Evolutionary conservation across 352 stramenopile species (phyloP).

Genomic region (Phytophthora chlamydospora): DNA sequence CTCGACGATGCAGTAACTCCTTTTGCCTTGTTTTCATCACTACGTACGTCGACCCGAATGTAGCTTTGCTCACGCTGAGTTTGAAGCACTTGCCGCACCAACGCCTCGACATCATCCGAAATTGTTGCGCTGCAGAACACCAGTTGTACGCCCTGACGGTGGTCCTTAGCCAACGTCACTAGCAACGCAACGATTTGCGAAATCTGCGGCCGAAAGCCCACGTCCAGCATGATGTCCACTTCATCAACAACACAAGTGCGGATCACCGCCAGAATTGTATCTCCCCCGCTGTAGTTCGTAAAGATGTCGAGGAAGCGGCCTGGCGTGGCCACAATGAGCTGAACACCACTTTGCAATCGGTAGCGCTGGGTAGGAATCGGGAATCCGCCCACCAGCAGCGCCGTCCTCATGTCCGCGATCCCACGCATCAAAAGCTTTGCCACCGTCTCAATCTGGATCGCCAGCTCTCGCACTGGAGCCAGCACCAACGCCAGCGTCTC

Average conservation of each 20-base stretch:
- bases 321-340: slow-evolving; percentile 72
- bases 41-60: slow-evolving; percentile 41
- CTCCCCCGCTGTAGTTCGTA: slow-evolving; percentile 37
- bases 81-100: slow-evolving; percentile 47
- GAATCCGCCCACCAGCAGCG: slow-evolving; percentile 66
- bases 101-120: slow-evolving; percentile 42
- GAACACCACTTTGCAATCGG: slow-evolving; percentile 58
- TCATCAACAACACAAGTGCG: slow-evolving; percentile 68
- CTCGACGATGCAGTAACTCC: background rate
- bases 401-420: slow-evolving; percentile 69
- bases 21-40: slow-evolving; percentile 5
- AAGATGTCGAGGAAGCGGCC: slow-evolving; percentile 66
- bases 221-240: slow-evolving; percentile 76
- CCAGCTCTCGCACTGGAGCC: slow-evolving; percentile 72
- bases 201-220: slow-evolving; percentile 61
- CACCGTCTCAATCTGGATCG: slow-evolving; percentile 73
- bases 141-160: slow-evolving; percentile 37
- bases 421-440: slow-evolving; percentile 62
- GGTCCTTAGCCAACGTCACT: slow-evolving; percentile 3
- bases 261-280: slow-evolving; percentile 26
- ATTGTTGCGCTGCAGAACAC: slow-evolving; percentile 70
- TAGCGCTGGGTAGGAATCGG: slow-evolving; percentile 73
- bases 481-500: slow-evolving; percentile 51
- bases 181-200: slow-evolving; percentile 53
- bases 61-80: slow-evolving; percentile 20